phyloP scores from a whole-genome alignment of 495 filamentous ascomycete genomes.

The Neurospora africana region DNA sequence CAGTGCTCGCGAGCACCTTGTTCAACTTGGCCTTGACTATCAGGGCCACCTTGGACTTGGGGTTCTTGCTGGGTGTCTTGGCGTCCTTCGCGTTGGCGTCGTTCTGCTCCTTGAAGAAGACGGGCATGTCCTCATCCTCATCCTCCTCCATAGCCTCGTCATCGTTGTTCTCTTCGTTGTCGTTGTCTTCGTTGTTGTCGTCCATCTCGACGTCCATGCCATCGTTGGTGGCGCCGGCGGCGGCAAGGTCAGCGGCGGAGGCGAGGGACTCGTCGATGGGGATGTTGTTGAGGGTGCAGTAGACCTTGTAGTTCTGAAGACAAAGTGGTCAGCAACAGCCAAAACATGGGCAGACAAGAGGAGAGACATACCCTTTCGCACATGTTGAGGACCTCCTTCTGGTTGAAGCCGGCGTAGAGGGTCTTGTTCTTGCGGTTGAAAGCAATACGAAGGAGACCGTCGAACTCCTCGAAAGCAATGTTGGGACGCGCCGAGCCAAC shows the following conservation, averaged over 20 bases:
- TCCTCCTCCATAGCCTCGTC: constrained; percentile 29
- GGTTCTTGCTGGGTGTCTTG: constrained; percentile 41
- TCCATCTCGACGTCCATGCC: constrained; percentile 47
- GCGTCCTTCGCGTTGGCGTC: constrained; percentile 34
- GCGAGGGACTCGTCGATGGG: constrained; percentile 58
- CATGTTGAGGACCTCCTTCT: constrained; percentile 67
- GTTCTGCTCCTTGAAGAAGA: constrained; percentile 66
- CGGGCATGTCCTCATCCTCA: constrained; percentile 47
- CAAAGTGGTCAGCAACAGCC: neutral
- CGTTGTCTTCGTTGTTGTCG: constrained; percentile 40
- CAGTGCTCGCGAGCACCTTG: constrained; percentile 66
- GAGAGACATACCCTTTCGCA: constrained; percentile 43
- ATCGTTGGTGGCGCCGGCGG: constrained; percentile 43
- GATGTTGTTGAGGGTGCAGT: constrained; percentile 75
- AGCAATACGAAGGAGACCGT: constrained; percentile 73
- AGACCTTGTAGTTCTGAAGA: constrained; percentile 65
- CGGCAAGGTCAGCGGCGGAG: constrained; percentile 23
- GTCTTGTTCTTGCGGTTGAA: constrained; percentile 61
- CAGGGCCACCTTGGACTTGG: constrained; percentile 62
- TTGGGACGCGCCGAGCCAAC: constrained; percentile 60
- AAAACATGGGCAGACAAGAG: neutral
- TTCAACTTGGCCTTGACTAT: constrained; percentile 73
- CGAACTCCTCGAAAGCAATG: constrained; percentile 85
- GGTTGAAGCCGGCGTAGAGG: constrained; percentile 60
- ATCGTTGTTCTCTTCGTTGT: constrained; percentile 39